A percentile compares a stretch with the other conserved stretches of the same genome.
Conservation (phyloP, 345 rosid species). For the Hirschfeldia incana region DNA sequence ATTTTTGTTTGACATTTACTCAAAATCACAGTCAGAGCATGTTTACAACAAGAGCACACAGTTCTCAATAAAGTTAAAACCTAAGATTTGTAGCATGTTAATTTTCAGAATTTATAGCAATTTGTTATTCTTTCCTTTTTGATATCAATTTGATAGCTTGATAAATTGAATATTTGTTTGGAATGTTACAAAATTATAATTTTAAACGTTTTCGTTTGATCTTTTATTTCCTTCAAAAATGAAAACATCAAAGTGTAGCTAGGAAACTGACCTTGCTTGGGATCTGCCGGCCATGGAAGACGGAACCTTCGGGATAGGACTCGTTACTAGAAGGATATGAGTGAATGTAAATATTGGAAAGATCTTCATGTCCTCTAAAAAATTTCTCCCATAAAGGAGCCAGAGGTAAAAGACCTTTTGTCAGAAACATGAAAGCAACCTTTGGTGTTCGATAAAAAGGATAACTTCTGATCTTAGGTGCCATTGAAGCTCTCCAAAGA, state of each 20-base stretch:
- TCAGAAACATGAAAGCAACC: constrained; percentile 84
- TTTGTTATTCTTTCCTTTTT: not conserved
- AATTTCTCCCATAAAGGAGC: constrained; percentile 85
- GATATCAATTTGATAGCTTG: not conserved
- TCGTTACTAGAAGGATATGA: constrained; percentile 56
- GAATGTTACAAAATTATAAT: not conserved
- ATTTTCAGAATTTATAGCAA: not conserved
- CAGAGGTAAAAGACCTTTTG: constrained; percentile 64
- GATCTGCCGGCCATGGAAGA: constrained; percentile 64
- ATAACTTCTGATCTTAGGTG: constrained; percentile 35
- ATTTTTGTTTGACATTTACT: constrained; percentile 13
- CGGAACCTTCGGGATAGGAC: constrained; percentile 49
- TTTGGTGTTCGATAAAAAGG: constrained; percentile 61
- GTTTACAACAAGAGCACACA: constrained; percentile 1
- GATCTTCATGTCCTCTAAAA: constrained; percentile 63
- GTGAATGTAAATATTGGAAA: constrained; percentile 68
- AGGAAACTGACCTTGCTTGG: constrained; percentile 71
- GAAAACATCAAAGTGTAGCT: not conserved
- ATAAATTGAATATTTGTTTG: not conserved
- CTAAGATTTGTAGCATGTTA: not conserved
- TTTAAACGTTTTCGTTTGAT: not conserved
- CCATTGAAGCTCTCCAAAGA: constrained; percentile 73
- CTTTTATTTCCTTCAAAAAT: not conserved
- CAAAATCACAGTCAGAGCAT: constrained; percentile 11
- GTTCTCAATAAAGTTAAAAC: not conserved